These are phyloP conservation scores for Fusarium sp. DNA, from an alignment of 2,329 filamentous ascomycete species.

Conservation along the genomic window DNA sequence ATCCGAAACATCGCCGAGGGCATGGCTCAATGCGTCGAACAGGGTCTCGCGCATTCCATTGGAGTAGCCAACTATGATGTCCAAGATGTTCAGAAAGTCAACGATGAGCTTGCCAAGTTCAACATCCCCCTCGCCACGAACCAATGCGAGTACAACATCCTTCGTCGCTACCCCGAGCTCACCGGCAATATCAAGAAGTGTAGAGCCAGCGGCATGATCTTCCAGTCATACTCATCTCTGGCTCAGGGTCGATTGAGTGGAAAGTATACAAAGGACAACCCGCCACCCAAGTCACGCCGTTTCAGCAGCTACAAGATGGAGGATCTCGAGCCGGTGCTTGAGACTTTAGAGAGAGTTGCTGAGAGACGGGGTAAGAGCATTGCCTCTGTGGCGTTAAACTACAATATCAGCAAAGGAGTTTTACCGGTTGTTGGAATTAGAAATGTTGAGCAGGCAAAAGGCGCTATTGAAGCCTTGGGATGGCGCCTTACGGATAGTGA, in stretches of 20 bases:
- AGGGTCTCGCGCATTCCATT: constrained; percentile 3
- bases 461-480: constrained; percentile 12
- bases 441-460: constrained; percentile 9
- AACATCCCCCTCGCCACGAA: constrained; percentile 19
- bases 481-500: constrained; percentile 12
- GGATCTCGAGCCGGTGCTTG: background rate
- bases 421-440: constrained; percentile 17
- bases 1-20: background rate
- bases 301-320: constrained; percentile 24
- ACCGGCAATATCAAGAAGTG: constrained; percentile 8
- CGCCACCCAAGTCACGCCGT: background rate
- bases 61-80: constrained; percentile 17
- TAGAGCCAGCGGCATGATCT: constrained; percentile 13
- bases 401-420: constrained; percentile 11
- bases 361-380: constrained; percentile 13
- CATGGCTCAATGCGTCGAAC: constrained; percentile 25
- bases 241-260: background rate
- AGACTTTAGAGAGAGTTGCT: background rate
- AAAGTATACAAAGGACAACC: constrained; percentile 6
- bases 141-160: constrained; percentile 24
- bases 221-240: constrained; percentile 15
- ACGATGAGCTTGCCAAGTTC: constrained; percentile 24
- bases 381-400: constrained; percentile 5
- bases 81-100: constrained; percentile 1
- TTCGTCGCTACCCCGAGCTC: constrained; percentile 11